Conservation (phyloP, 75 land plant species). For the Selaginella moellendorffii region DNA sequence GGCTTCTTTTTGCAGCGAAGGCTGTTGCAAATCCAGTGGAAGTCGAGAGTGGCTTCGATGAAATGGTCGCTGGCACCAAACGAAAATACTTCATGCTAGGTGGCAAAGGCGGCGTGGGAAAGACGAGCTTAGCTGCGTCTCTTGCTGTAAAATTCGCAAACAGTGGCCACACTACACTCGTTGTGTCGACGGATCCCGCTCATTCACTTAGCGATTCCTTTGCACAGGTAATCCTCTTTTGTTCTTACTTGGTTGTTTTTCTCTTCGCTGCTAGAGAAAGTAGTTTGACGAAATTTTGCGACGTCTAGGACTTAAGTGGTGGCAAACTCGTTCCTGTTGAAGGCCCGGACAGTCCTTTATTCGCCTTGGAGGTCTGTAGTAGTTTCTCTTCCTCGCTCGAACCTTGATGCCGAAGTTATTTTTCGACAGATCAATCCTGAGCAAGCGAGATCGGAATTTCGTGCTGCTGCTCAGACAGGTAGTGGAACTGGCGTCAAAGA, state of each 20-base stretch:
- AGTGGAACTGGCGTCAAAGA: constrained; percentile 56
- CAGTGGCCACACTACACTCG: constrained; percentile 71
- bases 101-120: constrained; percentile 92
- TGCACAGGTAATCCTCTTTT: constrained; percentile 46
- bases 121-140: constrained; percentile 86
- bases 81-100: constrained; percentile 75
- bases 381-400: too few species aligned
- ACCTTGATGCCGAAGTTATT: too few species aligned
- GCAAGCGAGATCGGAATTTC: constrained; percentile 68
- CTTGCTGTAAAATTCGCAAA: constrained; percentile 89
- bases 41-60: constrained; percentile 40
- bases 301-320: constrained; percentile 80
- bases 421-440: constrained; percentile 89
- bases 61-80: constrained; percentile 44
- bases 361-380: constrained; percentile 61
- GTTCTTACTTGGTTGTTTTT: too few species aligned
- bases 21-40: constrained; percentile 60
- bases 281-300: background rate
- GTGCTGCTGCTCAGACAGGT: constrained; percentile 40
- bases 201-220: constrained; percentile 91
- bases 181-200: constrained; percentile 89
- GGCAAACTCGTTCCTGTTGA: constrained; percentile 67
- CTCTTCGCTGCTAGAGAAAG: too few species aligned
- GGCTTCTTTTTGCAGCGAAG: too few species aligned
- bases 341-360: constrained; percentile 58